Evolutionary conservation across 2,329 filamentous ascomycete species (phyloP).

Genomic region (Colletotrichum sp.): DNA sequence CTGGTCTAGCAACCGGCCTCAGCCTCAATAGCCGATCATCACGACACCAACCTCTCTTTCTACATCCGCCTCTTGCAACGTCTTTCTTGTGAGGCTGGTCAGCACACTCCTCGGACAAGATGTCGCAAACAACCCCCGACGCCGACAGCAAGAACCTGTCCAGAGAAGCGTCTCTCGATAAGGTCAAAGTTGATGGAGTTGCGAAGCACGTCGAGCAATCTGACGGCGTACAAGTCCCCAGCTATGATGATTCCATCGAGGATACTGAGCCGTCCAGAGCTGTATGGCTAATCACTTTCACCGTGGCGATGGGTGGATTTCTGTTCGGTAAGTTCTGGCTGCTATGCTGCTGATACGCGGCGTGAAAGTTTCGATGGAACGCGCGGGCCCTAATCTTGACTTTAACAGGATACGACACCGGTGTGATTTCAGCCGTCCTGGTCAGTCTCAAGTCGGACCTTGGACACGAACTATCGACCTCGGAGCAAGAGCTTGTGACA

Average conservation of each 20-base stretch:
- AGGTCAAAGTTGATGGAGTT: neutral
- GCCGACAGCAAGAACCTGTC: neutral
- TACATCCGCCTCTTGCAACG: neutral
- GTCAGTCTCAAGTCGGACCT: constrained; percentile 47
- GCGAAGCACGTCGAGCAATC: constrained; percentile 18
- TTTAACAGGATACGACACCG: constrained; percentile 49
- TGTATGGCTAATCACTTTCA: constrained; percentile 31
- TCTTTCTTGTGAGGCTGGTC: neutral
- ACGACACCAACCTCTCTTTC: neutral
- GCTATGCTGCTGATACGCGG: neutral
- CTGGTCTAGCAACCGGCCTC: neutral
- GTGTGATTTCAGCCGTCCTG: constrained; percentile 52
- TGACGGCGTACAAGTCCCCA: constrained; percentile 23
- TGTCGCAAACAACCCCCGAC: neutral
- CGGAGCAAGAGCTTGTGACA: constrained; percentile 57
- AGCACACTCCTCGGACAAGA: neutral
- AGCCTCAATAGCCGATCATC: neutral
- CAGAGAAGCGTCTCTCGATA: neutral
- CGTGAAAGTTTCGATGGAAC: neutral
- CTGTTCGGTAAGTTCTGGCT: constrained; percentile 24
- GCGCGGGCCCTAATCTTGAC: neutral
- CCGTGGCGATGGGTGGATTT: constrained; percentile 31
- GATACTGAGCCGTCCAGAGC: constrained; percentile 27
- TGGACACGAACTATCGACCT: constrained; percentile 41
- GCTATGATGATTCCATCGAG: constrained; percentile 30